Evolutionary conservation across 2,329 filamentous ascomycete species (phyloP).

Genomic region (Epichloe typhina): DNA sequence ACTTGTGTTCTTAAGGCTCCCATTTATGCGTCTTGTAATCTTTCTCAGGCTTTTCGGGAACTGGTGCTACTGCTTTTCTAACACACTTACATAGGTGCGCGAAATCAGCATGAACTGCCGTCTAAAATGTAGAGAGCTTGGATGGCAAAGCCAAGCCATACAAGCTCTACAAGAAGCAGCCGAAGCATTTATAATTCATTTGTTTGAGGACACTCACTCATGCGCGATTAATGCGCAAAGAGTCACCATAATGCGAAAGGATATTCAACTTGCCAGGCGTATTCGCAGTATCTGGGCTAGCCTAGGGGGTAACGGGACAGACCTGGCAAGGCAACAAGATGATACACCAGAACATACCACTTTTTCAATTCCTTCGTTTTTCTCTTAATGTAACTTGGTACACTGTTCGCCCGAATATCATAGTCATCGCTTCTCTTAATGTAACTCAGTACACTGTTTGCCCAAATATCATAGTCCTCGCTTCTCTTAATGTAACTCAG

Average conservation of each 20-base stretch:
- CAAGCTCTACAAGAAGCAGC: constrained; percentile 86
- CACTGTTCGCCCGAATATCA: too few species aligned
- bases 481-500: neutral
- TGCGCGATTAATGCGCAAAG: constrained; percentile 95
- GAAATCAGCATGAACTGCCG: constrained; percentile 59
- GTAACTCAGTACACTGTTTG: neutral
- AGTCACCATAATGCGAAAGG: constrained; percentile 96
- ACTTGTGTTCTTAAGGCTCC: constrained; percentile 67
- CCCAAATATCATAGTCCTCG: too few species aligned
- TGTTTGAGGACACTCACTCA: constrained; percentile 76
- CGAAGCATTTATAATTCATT: constrained; percentile 89
- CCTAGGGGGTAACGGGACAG: constrained; percentile 14
- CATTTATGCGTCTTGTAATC: constrained; percentile 61
- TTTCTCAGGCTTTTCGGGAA: neutral
- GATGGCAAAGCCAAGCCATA: constrained; percentile 95
- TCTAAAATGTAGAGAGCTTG: constrained; percentile 53
- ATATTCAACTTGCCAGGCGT: constrained; percentile 80
- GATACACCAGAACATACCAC: too few species aligned
- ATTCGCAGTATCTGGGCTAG: constrained; percentile 64
- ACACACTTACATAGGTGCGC: constrained; percentile 24
- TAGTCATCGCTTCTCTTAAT: neutral
- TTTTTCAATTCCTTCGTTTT: too few species aligned
- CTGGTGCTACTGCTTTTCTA: too few species aligned
- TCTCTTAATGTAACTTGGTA: neutral
- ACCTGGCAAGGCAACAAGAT: constrained; percentile 30